These are phyloP conservation scores for Chytridium lagenaria DNA, from an alignment of 371 early-diverging fungal species.

Conservation along the genomic window DNA sequence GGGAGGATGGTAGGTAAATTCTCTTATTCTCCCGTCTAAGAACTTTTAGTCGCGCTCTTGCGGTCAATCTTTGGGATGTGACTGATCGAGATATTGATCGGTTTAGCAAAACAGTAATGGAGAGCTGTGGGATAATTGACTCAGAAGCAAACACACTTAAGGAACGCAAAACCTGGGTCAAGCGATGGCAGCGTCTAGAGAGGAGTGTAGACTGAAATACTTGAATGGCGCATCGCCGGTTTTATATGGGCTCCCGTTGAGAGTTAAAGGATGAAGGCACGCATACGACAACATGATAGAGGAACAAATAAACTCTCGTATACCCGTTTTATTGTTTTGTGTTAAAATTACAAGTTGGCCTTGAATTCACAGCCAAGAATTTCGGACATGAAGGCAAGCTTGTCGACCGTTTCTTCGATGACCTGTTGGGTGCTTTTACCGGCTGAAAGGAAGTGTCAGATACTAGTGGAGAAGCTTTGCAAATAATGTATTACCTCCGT, in stretches of 20 bases:
- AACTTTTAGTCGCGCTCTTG: slow-evolving; percentile 82
- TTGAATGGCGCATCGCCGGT: slow-evolving; percentile 96
- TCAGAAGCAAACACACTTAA: slow-evolving; percentile 23
- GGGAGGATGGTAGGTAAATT: neutral
- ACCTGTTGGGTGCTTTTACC: slow-evolving; percentile 67
- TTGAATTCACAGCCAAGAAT: slow-evolving; percentile 35
- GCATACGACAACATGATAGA: no score
- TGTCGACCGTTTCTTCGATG: slow-evolving; percentile 65
- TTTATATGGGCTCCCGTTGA: slow-evolving; percentile 91
- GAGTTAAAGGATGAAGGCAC: no score
- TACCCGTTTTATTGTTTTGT: no score
- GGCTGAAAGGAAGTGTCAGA: slow-evolving; percentile 32
- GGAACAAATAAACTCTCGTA: no score
- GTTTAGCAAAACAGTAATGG: slow-evolving; percentile 71
- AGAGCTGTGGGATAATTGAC: slow-evolving; percentile 70
- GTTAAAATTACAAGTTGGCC: no score
- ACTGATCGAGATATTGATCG: slow-evolving; percentile 97
- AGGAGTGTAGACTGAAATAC: slow-evolving; percentile 79
- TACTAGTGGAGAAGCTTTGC: neutral
- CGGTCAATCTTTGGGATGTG: slow-evolving; percentile 98
- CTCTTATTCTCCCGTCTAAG: slow-evolving; percentile 1
- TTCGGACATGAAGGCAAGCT: slow-evolving; percentile 60
- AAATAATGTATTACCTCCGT: slow-evolving; percentile 58
- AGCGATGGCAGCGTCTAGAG: slow-evolving; percentile 76
- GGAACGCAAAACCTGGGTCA: slow-evolving; percentile 47